Evolutionary conservation across 345 rosid genomes (phyloP), one percentile per base, ranked within the genome.

Genomic region (Erucastrum elatum): DNA sequence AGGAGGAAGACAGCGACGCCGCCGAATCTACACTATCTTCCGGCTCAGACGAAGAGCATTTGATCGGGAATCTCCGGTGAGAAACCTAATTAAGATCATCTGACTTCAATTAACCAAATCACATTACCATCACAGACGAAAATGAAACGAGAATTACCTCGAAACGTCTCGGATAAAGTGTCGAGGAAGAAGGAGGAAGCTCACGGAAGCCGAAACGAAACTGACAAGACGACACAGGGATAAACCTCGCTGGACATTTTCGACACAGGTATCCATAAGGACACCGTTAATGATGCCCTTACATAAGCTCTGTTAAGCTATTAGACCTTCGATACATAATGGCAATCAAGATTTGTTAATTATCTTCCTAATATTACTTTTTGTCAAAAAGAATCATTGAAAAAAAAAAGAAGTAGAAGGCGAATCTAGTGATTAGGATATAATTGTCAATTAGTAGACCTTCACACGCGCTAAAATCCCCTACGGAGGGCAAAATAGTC

Each of bases 21-120:
- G 85, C 82, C 1, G 88, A 60, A 58, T 91, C 91, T 10, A 74
- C 74, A 27, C 87, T 82, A 69, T 80, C 74, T 17, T 62, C 83
- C 59, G 81, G 77, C 34, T 78, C 84, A n/a, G 89, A 77, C 13
- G 94, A 81, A 56, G 74, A 75, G 72, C 94, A 88, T 74, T 85
- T 90, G n/a, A 85, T 75, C 25, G 84, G 34, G 67, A 73, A 49
- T 71, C 81, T 85, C 80, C 90, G 70, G 1, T 31, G 39, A 67
- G 76, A 72, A 44, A 66, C 74, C 86, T 84, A 64, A 25, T 56
- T 15, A 21, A 75, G 49, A 70, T 15, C n/a, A 70, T 58, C 72
- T 30, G 37, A 71, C 70, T 59, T 68, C 77, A 77, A 46, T 31
- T 13, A 51, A 75, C 60, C 16, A 5, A 34, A 75, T 21, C 64